Evolutionary conservation across 2,329 filamentous ascomycete species (phyloP), one percentile per base, ranked within the genome.

Genomic region (Fusarium keratoplasticum): DNA sequence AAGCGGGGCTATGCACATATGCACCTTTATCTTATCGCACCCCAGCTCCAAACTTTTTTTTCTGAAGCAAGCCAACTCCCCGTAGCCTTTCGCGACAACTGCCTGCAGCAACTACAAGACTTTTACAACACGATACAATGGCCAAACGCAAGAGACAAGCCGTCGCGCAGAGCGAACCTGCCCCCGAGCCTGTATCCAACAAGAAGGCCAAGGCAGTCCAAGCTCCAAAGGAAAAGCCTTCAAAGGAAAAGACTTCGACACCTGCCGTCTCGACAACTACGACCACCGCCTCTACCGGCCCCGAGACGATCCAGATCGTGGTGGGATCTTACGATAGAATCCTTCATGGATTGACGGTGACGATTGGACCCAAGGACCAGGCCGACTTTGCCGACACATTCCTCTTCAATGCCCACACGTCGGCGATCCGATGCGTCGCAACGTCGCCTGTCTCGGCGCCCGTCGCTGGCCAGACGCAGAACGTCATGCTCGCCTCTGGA

Each of bases 251-350:
- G 63, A 67, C 75, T 60, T 67, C 79, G n/a, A 70, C 70, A 27
- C 69, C 75, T 20, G 58, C 64, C 42, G n/a, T 58, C 42, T 40
- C 66, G 10, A 71, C 47, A 66, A 70, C 75, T 72, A 55, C 77
- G 50, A 69, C 75, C 29, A 69, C 67, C 54, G 61, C 52, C 38
- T 77, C 75, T 29, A 71, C 65, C 57, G 54, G 52, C 35, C 77
- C 81, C 50, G 83, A 90, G 75, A 92, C 92, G n/a, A 87, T 98
- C 68, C 96, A 98, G 83, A 92, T 99, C 75, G 89, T 98, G 69
- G 92, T 95, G 8, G 96, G 96, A 57, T 98, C 95, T 62, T 99
- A 99, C 84, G 96, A 99, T 81, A 90, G 95, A 73, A 91, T 97
- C 59, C 89, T 99, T 22, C 96, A 99, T 82, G 96, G 96, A 69